Percentiles rank a stretch among this genome's conserved stretches.
These are phyloP conservation scores for Xerocomus nothofagi DNA, from an alignment of 1,284 basidiomycete genomes.

Conservation along the genomic window DNA sequence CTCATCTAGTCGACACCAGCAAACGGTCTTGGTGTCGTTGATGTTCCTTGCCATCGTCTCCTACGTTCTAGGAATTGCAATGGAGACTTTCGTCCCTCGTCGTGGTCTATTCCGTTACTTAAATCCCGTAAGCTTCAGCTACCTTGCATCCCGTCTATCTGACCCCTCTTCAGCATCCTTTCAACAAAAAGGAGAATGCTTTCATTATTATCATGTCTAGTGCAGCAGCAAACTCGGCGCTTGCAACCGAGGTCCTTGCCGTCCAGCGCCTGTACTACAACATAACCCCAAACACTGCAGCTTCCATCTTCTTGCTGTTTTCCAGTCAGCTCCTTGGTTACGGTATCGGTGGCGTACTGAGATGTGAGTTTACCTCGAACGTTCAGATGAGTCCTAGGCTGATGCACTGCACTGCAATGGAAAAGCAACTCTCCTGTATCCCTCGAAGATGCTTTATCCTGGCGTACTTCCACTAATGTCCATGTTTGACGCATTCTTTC, in stretches of 20 bases:
- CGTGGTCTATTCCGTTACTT: conserved; percentile 50
- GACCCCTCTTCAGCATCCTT: conserved; percentile 31
- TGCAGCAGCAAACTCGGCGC: conserved; percentile 61
- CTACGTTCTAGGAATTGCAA: conserved; percentile 41
- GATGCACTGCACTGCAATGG: too few relatives aligned
- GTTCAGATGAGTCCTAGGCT: too few relatives aligned
- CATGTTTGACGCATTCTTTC: too few relatives aligned
- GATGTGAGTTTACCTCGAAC: too few relatives aligned
- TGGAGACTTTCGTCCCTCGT: conserved; percentile 49
- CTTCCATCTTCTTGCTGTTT: conserved; percentile 59
- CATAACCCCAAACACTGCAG: conserved; percentile 49
- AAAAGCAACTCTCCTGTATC: too few relatives aligned
- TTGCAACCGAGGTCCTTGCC: conserved; percentile 67
- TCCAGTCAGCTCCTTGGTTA: conserved; percentile 61
- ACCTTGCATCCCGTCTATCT: conserved; percentile 17
- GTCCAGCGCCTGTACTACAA: too few relatives aligned
- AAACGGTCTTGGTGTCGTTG: conserved; percentile 57
- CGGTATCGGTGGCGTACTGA: too few relatives aligned
- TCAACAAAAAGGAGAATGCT: conserved; percentile 62
- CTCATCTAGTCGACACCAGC: conserved; percentile 23
- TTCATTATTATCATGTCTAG: conserved; percentile 69
- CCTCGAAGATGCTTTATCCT: too few relatives aligned
- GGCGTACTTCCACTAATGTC: too few relatives aligned
- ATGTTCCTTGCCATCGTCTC: conserved; percentile 51
- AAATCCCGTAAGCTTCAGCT: conserved; percentile 46